Conservation (phyloP, 371 early-diverging fungal genomes). For the Catenaria anguillulae region DNA sequence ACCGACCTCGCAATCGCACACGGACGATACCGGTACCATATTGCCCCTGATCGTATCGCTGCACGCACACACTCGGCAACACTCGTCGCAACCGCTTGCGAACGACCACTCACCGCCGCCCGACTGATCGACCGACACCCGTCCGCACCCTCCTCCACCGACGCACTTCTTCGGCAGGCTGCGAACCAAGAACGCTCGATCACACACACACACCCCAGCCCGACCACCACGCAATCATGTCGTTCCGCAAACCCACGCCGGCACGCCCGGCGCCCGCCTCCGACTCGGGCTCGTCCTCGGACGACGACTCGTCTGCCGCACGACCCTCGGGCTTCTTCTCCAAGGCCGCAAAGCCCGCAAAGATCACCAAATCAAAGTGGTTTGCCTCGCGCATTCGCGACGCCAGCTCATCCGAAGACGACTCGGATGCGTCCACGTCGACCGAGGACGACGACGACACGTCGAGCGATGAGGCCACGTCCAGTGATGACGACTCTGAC, state of each 20-base stretch:
- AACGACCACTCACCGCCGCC: too few relatives aligned
- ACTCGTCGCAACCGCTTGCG: too few relatives aligned
- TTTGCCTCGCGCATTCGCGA: not conserved
- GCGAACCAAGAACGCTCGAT: too few relatives aligned
- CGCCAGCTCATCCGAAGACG: not conserved
- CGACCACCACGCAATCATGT: not conserved
- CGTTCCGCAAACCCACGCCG: not conserved
- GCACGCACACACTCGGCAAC: too few relatives aligned
- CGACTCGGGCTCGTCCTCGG: constrained; percentile 9
- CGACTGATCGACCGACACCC: too few relatives aligned
- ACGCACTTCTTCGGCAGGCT: too few relatives aligned
- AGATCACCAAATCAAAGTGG: constrained; percentile 8
- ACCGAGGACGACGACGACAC: not conserved
- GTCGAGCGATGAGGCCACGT: constrained; percentile 29
- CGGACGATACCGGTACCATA: too few relatives aligned
- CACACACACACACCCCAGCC: not conserved
- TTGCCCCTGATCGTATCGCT: too few relatives aligned
- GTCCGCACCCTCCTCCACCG: too few relatives aligned
- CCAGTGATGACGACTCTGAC: constrained; percentile 41
- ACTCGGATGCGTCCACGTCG: not conserved
- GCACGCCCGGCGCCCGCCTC: not conserved
- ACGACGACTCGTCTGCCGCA: not conserved
- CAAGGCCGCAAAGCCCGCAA: not conserved
- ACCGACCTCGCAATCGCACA: too few relatives aligned
- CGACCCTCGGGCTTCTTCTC: not conserved